Conservation (phyloP, 106 monocot genomes). For the Allium fistulosum region DNA sequence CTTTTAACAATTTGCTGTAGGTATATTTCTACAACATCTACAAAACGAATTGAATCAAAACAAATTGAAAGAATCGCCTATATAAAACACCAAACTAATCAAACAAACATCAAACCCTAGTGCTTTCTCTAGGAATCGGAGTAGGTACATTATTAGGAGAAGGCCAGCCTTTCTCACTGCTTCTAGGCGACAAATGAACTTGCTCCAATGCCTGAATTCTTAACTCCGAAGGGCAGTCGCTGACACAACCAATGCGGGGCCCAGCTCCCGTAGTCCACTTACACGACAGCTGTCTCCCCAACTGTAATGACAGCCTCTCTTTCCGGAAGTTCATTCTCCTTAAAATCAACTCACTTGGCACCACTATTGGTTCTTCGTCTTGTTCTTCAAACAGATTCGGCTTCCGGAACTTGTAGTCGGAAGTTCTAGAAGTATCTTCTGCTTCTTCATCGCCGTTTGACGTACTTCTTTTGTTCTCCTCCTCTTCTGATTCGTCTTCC, state of each 20-base stretch:
- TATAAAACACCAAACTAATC: too few relatives aligned
- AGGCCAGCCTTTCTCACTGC: background rate
- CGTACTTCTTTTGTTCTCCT: too few relatives aligned
- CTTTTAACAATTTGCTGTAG: too few relatives aligned
- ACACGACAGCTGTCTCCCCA: slow-evolving; percentile 53
- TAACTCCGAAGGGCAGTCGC: slow-evolving; percentile 75
- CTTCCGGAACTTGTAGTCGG: background rate
- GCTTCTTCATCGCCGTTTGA: background rate
- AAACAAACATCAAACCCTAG: too few relatives aligned
- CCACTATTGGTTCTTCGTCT: background rate
- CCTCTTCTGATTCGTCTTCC: background rate
- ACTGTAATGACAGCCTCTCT: slow-evolving; percentile 37
- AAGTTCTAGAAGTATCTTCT: slow-evolving; percentile 8
- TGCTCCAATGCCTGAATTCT: slow-evolving; percentile 60
- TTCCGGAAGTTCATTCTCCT: slow-evolving; percentile 61
- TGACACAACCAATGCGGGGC: slow-evolving; percentile 75
- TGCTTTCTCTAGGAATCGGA: background rate
- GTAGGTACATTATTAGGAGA: background rate
- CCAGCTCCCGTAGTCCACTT: slow-evolving; percentile 84
- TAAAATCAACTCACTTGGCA: slow-evolving; percentile 44
- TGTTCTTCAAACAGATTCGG: too few relatives aligned
- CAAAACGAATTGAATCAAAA: too few relatives aligned
- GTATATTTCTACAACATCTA: too few relatives aligned
- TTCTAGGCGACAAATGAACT: slow-evolving; percentile 58
- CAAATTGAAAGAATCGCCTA: too few relatives aligned